Percentiles rank a stretch among this genome's conserved stretches.
Conservation (phyloP, 75 land plant species). For the Chamaecyparis obtusa region DNA sequence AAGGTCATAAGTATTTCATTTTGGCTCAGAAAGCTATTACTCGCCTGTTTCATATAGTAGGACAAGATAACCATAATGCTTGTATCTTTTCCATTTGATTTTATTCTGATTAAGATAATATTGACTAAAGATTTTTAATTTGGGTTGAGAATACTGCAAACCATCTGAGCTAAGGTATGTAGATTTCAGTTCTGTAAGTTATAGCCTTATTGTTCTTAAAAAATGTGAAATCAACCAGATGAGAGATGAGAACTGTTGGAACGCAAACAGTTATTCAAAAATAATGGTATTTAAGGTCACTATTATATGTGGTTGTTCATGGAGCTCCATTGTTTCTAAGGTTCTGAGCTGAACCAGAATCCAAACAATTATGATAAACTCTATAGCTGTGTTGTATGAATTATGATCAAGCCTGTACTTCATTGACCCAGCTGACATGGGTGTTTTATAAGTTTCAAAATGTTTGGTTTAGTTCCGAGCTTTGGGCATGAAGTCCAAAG, state of each 20-base stretch:
- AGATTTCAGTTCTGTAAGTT: background rate
- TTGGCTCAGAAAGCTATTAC: background rate
- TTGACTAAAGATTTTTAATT: background rate
- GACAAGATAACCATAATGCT: background rate
- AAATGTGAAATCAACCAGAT: background rate
- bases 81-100: background rate
- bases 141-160: background rate
- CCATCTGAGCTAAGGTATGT: background rate
- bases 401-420: background rate
- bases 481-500: no score
- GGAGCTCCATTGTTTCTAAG: background rate
- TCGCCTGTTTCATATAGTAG: background rate
- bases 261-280: background rate
- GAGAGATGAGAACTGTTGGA: background rate
- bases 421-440: no score
- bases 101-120: background rate
- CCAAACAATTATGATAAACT: background rate
- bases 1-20: background rate
- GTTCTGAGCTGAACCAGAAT: background rate
- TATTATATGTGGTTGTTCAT: background rate
- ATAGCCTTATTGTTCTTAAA: background rate
- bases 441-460: no score
- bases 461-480: no score
- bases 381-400: background rate
- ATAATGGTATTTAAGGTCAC: background rate